Evolutionary conservation across 352 stramenopile species (phyloP).

Genomic region (Pythium vanterpoolii): DNA sequence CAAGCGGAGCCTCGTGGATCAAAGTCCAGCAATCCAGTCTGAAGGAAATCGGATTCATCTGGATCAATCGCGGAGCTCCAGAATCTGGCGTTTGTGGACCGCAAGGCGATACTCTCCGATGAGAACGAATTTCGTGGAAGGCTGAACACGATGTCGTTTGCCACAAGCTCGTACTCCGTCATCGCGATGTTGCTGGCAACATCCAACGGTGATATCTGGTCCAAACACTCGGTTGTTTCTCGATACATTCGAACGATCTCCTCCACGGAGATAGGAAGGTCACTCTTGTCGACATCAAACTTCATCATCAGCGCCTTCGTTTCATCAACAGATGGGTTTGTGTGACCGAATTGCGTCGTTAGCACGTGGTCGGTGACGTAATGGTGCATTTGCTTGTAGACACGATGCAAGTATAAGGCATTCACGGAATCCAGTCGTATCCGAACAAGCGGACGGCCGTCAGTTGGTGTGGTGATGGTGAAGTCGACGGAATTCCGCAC

Average conservation of each 20-base stretch:
- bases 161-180: conserved; percentile 62
- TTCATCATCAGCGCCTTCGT: conserved; percentile 12
- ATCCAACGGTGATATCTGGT: neutral
- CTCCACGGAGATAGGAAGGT: conserved; percentile 24
- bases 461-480: neutral
- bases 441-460: conserved; percentile 2
- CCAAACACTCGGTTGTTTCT: conserved; percentile 8
- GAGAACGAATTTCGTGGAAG: conserved; percentile 80
- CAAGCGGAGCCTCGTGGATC: conserved; percentile 31
- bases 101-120: conserved; percentile 65
- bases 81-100: conserved; percentile 67
- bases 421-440: conserved; percentile 75
- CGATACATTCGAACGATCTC: conserved; percentile 28
- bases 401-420: conserved; percentile 77
- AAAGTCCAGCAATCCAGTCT: conserved; percentile 67
- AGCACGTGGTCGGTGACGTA: conserved; percentile 62
- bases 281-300: conserved; percentile 20
- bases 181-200: conserved; percentile 4
- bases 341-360: neutral
- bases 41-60: conserved; percentile 67
- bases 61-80: conserved; percentile 69
- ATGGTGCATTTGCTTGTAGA: conserved; percentile 86
- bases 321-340: conserved; percentile 2
- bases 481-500: conserved; percentile 67
- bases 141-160: conserved; percentile 79